Evolutionary conservation across 1,284 basidiomycete genomes (phyloP).

Genomic region (Pyrrhoderma lamaoense): DNA sequence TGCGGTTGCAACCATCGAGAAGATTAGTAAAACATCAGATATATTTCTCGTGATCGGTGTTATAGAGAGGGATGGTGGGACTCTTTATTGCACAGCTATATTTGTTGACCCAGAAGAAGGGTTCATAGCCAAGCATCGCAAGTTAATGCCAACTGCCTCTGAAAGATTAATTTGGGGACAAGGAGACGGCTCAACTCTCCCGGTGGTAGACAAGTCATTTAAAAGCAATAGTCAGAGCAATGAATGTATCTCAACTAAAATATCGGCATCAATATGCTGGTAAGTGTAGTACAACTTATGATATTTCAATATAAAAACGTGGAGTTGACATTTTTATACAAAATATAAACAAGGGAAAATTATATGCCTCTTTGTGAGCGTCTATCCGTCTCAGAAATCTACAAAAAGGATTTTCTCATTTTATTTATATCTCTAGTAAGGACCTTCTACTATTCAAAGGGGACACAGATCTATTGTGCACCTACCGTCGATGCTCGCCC

Average conservation of each 20-base stretch:
- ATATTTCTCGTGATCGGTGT: slow-evolving; percentile 65
- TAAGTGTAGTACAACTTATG: slow-evolving; percentile 25
- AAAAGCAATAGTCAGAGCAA: slow-evolving; percentile 19
- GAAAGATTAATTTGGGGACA: slow-evolving; percentile 69
- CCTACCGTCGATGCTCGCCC: slow-evolving; percentile 65
- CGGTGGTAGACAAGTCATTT: slow-evolving; percentile 36
- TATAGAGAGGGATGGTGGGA: slow-evolving; percentile 59
- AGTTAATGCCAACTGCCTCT: slow-evolving; percentile 62
- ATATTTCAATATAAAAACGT: background rate
- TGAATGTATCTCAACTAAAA: slow-evolving; percentile 32
- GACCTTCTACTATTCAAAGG: slow-evolving; percentile 53
- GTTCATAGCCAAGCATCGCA: slow-evolving; percentile 61
- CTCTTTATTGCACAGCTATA: slow-evolving; percentile 64
- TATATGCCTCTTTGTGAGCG: slow-evolving; percentile 62
- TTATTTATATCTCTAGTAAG: slow-evolving; percentile 34
- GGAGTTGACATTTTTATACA: background rate
- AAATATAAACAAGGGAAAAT: slow-evolving; percentile 48
- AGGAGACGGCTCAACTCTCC: slow-evolving; percentile 44
- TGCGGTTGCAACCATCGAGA: slow-evolving; percentile 42
- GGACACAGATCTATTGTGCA: slow-evolving; percentile 60
- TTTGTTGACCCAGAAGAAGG: slow-evolving; percentile 55
- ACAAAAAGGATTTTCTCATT: background rate
- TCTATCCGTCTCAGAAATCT: background rate
- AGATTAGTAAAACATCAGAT: slow-evolving; percentile 39
- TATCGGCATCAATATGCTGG: slow-evolving; percentile 66